These are phyloP conservation scores for Pigoraptor vietnamica DNA, from an alignment of 78 protist genomes.

Conservation along the genomic window DNA sequence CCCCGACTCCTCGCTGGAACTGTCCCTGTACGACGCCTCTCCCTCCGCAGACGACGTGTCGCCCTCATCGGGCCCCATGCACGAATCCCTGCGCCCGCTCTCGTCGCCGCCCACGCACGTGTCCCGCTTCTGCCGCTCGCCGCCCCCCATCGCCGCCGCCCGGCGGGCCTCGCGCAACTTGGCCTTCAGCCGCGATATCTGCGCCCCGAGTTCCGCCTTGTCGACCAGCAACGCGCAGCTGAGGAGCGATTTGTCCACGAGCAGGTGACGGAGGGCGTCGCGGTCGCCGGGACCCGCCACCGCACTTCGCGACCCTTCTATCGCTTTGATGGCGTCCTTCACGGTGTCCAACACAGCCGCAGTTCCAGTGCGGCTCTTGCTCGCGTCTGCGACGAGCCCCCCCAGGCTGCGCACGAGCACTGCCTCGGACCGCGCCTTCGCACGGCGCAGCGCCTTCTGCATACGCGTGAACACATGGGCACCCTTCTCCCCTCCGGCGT, in stretches of 20 bases:
- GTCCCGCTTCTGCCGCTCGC: too few relatives aligned
- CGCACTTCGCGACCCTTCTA: not conserved
- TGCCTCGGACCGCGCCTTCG: not conserved
- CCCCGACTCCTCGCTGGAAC: too few relatives aligned
- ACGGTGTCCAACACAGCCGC: not conserved
- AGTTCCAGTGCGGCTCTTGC: not conserved
- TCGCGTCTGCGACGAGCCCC: not conserved
- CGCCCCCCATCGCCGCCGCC: too few relatives aligned
- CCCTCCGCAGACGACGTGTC: too few relatives aligned
- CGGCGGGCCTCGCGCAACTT: not conserved
- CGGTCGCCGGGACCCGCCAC: not conserved
- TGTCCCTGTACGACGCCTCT: too few relatives aligned
- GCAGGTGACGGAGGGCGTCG: not conserved
- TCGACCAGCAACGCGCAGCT: not conserved
- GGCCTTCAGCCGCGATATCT: not conserved
- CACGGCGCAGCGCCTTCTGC: not conserved
- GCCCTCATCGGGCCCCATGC: too few relatives aligned
- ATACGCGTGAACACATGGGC: not conserved
- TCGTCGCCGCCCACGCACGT: too few relatives aligned
- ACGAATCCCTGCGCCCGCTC: too few relatives aligned
- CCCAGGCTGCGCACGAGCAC: not conserved
- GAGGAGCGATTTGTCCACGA: not conserved
- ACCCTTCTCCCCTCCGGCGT: not conserved
- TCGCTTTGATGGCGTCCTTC: not conserved
- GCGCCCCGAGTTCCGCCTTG: not conserved